Evolutionary conservation across 23 red algal genomes (phyloP), one percentile per base, ranked within the genome.

Genomic region (Gracilaria gracilis): DNA sequence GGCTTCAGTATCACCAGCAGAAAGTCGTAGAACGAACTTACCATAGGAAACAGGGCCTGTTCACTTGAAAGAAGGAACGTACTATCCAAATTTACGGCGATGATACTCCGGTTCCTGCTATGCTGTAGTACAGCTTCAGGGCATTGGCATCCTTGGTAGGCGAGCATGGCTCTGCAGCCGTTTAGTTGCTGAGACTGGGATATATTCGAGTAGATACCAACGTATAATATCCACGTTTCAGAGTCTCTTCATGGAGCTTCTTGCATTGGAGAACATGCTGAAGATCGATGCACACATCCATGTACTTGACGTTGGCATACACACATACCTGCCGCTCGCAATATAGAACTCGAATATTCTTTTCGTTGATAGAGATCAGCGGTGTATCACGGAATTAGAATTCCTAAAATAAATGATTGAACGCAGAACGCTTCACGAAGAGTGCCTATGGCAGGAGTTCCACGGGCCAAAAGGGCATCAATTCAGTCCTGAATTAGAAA

Each of bases 241-340:
- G 16, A 9, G 80, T 80, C 13, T 57, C 64, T 32, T 38, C 61
- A 62, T 91, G 59, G 9, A 83, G 48, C 54, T 55, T 9, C 57
- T 87, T 84, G 40, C 79, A 76, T 9, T 25, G 48, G 0, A 25
- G 32, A 59, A 86, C 85, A 62, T 93, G 90, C 1, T 35, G 9
- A 50, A 87, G 13, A 83, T 98, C 95, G 62, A 94, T 91, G 86
- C 91, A 93, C 9, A 98, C 86, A 51, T 98, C 95, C 46, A 93
- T 55, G 55, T 98, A 95, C 48, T 50, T 50, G 28, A 92, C 88
- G 8, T 82, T 82, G 6, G 94, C 88, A 8, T 39, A 81, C 67
- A 88, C 65, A n/a, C n/a, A n/a, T n/a, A n/a, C n/a, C n/a, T 19
- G 91, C 91, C 9, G 91, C 95, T 21, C 55, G 39, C 2, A 98